A percentile compares a stretch with the other conserved stretches of the same genome.
Conservation (phyloP, 768 basidiomycete genomes). For the Auriscalpium vulgare region DNA sequence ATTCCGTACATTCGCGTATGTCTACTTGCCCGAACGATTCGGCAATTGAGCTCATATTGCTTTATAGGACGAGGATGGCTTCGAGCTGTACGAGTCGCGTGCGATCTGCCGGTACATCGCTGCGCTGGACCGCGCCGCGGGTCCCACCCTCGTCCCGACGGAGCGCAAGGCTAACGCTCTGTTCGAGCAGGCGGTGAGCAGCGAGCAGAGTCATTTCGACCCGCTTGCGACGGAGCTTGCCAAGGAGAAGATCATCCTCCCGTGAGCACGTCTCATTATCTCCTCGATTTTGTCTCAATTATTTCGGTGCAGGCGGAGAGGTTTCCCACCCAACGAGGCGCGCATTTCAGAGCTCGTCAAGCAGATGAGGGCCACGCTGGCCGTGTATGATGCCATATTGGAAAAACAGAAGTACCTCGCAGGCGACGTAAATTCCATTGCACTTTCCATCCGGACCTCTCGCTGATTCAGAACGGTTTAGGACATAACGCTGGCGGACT, state of each 20-base stretch:
- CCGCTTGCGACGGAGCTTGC: conserved; percentile 33
- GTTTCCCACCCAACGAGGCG: conserved; percentile 23
- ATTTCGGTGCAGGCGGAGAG: conserved; percentile 9
- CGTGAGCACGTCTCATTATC: conserved; percentile 25
- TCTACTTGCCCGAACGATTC: not conserved
- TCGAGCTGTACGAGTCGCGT: conserved; percentile 53
- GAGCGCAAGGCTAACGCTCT: conserved; percentile 31
- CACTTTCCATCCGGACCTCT: not conserved
- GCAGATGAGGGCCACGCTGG: conserved; percentile 33
- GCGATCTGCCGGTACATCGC: conserved; percentile 56
- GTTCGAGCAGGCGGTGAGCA: conserved; percentile 35
- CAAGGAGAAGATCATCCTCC: conserved; percentile 43
- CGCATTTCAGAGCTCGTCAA: conserved; percentile 19
- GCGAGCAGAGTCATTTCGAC: conserved; percentile 50
- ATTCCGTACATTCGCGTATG: conserved; percentile 45
- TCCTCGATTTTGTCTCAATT: not conserved
- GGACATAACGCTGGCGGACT: conserved; percentile 47
- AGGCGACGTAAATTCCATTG: conserved; percentile 26
- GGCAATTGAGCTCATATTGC: not conserved
- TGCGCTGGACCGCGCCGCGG: conserved; percentile 38
- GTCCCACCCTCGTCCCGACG: conserved; percentile 41
- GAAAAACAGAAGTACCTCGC: conserved; percentile 44
- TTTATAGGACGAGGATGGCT: conserved; percentile 44
- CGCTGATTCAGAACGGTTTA: conserved; percentile 5
- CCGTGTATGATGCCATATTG: conserved; percentile 50